Conservation (phyloP, 2,329 filamentous ascomycete genomes). For the Fusarium odoratissimum region DNA sequence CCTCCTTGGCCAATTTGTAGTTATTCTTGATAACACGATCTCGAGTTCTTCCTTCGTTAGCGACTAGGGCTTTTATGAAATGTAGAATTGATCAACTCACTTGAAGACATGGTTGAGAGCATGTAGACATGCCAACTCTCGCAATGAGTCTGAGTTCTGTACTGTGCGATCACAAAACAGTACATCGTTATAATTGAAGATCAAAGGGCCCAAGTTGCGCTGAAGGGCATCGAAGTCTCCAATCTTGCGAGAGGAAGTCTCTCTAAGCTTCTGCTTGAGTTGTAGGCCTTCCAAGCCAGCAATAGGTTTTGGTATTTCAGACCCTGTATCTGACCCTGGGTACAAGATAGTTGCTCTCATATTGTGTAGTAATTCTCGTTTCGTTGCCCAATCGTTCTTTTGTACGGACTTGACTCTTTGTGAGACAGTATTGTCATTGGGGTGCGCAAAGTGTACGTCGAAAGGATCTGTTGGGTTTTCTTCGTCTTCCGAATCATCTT, state of each 20-base stretch:
- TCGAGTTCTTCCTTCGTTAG: slow-evolving; percentile 69
- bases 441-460: slow-evolving; percentile 79
- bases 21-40: slow-evolving; percentile 95
- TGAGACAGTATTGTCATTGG: slow-evolving; percentile 70
- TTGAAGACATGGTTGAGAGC: slow-evolving; percentile 93
- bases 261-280: slow-evolving; percentile 77
- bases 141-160: slow-evolving; percentile 74
- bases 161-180: slow-evolving; percentile 79
- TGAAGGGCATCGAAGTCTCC: slow-evolving; percentile 71
- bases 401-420: slow-evolving; percentile 64
- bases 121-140: slow-evolving; percentile 82
- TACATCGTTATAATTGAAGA: slow-evolving; percentile 87
- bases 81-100: slow-evolving; percentile 53
- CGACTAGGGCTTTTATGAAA: too few species aligned
- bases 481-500: slow-evolving; percentile 60
- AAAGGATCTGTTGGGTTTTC: slow-evolving; percentile 76
- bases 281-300: slow-evolving; percentile 61
- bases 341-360: slow-evolving; percentile 61
- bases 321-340: slow-evolving; percentile 55
- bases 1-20: slow-evolving; percentile 76
- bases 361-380: slow-evolving; percentile 58
- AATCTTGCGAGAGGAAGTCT: slow-evolving; percentile 64
- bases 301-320: slow-evolving; percentile 49
- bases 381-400: slow-evolving; percentile 62
- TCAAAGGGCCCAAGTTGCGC: slow-evolving; percentile 72